Base-by-base conservation (phyloP, 495 filamentous ascomycete genomes). In the Lasiosphaeris hirsuta region DNA sequence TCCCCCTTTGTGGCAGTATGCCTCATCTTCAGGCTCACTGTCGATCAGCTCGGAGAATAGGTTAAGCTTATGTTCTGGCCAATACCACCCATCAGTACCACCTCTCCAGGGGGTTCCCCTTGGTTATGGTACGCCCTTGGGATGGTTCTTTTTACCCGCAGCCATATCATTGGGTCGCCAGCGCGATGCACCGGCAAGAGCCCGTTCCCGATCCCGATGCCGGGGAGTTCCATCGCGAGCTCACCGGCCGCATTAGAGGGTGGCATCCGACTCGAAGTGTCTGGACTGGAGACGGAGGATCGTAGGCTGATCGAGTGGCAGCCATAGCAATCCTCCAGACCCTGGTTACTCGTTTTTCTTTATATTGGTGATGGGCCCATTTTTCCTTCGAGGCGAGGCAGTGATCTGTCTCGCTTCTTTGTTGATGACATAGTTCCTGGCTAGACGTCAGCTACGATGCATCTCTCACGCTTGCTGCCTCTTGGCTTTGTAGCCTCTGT, bases 401-500 rank as follows among this genome's bases (percentile, higher is more conserved):
- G 37, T 51, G 45, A 38, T 57, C 17, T 51, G 11, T 13, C 19
- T 36, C n/a, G 30, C 18, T 41, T 36, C 36, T 34, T 10, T 15
- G 7, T 45, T n/a, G 38, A 43, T 45, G n/a, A 44, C 33, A 38
- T 44, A 18, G 48, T 46, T 19, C 45, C 35, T 30, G 23, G 23
- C 23, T 30, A 30, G 23, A 30, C 48, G 19, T 18, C 17, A 11
- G 10, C 5, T 23, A 63, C 14, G n/a, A 68, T 65, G 65, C 48
- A 34, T 58, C 42, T 61, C 44, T 17, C 55, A n/a, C 40, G 45
- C 11, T 15, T 68, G 1, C 33, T 68, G 3, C 49, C 57, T 4
- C 36, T 65, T 10, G 57, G 39, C 23, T 39, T 64, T 15, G 57
- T 47, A 39, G 52, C 51, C 13, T 55, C n/a, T 10, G 61, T 48